Percentiles rank a stretch among this genome's conserved stretches.
Conservation (phyloP, 345 rosid species). For the Raphanus sativus region DNA sequence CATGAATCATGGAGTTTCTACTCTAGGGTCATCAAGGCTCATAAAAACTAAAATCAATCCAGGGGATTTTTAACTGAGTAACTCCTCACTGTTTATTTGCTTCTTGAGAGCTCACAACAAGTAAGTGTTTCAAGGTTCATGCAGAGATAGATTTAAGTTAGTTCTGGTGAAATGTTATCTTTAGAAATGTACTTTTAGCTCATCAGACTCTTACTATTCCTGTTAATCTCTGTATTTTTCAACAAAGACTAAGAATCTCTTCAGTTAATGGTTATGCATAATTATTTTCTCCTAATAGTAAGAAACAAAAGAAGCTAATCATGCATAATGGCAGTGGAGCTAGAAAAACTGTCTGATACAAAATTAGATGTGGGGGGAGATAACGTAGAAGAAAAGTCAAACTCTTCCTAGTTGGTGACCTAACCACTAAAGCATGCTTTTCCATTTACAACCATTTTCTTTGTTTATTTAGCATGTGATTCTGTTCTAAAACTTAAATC, state of each 20-base stretch:
- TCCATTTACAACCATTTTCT: not conserved
- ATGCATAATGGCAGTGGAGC: not conserved
- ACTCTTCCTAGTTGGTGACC: conserved; percentile 21
- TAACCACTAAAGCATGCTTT: conserved; percentile 25
- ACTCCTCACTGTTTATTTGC: not conserved
- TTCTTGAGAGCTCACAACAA: not conserved
- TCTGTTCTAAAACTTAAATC: not conserved
- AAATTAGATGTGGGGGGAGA: not conserved
- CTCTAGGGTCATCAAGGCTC: conserved; percentile 38
- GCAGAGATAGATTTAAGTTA: not conserved
- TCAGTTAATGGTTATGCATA: not conserved
- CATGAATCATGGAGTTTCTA: conserved; percentile 61
- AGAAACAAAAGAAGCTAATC: conserved; percentile 10
- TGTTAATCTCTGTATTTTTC: not conserved
- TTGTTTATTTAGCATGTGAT: conserved; percentile 21
- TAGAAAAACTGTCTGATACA: not conserved
- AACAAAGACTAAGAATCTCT: not conserved
- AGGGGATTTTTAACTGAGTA: not conserved
- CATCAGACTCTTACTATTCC: not conserved
- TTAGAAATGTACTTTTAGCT: not conserved
- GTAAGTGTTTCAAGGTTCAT: not conserved
- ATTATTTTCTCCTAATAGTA: not conserved
- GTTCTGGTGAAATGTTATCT: not conserved
- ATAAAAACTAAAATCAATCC: not conserved
- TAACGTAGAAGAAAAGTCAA: conserved; percentile 34